Base-by-base conservation (phyloP, 768 basidiomycete genomes). In the Solioccasus polychromus region DNA sequence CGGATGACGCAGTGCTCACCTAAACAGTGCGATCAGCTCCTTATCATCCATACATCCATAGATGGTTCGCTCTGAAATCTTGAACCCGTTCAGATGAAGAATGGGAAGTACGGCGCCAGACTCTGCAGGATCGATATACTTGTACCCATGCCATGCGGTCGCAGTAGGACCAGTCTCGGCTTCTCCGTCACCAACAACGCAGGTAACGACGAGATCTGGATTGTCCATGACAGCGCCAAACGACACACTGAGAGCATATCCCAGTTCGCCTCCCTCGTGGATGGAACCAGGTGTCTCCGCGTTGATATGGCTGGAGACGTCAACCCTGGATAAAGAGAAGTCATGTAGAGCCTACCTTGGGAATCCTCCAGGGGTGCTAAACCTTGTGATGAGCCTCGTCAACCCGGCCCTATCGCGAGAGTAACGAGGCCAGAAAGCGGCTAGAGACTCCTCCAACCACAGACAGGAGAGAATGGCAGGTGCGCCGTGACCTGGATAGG, bases 141-240 rank as follows among this genome's bases (percentile, higher is more conserved):
- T 93, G 79, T 74, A 84, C 6, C 77, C 84, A 57, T 92, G 89
- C 88, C 89, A 93, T 17, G 85, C 84, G 14, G 76, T 71, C 6
- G 87, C 85, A 29, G 88, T 88, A 0, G 86, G 86, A 4, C 87
- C 87, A 3, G 83, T 83, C 64, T 89, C 87, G 4, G 85, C 82
- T 67, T 94, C 92, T 23, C 91, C 92, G 50, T 93, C 91, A 19
- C 92, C 92, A n/a, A 95, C 70, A 25, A 94, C 74, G 49, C 86
- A 89, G 38, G 83, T 76, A 17, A 85, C 80, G 55, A 94, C 77
- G 15, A 92, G 80, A 59, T 93, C 76, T 8, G 91, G 92, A 52
- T 89, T 85, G 63, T 96, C 92, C 88, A 95, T 92, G 54, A 89
- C 82, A 20, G 88, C 83, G 28, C 92, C 92, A 58, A 89, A 94